Conservation (phyloP, 768 basidiomycete species). For the Tricholoma flavovirens region DNA sequence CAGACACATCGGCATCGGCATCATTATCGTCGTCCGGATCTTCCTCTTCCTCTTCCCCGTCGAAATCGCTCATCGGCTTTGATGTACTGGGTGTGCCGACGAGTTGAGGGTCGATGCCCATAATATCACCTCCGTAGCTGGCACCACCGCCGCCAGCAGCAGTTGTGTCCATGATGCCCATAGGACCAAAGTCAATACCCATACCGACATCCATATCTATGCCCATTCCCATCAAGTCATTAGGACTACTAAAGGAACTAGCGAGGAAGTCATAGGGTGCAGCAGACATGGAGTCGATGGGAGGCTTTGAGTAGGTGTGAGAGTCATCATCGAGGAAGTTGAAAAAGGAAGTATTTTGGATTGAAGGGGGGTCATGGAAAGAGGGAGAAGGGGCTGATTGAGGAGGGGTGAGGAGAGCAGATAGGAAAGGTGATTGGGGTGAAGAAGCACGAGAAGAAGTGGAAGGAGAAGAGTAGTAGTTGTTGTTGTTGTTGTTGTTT, state of each 20-base stretch:
- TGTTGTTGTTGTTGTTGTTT: slow-evolving; percentile 15
- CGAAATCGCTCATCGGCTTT: slow-evolving; percentile 29
- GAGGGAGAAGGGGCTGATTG: slow-evolving; percentile 28
- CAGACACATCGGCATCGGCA: slow-evolving; percentile 13
- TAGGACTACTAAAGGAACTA: slow-evolving; percentile 25
- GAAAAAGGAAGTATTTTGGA: slow-evolving; percentile 34
- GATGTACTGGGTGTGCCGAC: slow-evolving; percentile 54
- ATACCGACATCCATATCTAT: slow-evolving; percentile 21
- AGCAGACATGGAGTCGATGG: slow-evolving; percentile 18
- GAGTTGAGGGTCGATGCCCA: slow-evolving; percentile 69
- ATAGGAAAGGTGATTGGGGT: slow-evolving; percentile 37
- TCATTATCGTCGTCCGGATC: slow-evolving; percentile 10
- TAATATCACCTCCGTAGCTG: slow-evolving; percentile 6
- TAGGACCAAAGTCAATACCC: slow-evolving; percentile 6
- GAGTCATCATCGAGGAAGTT: slow-evolving; percentile 43
- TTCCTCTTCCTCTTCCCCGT: slow-evolving; percentile 25
- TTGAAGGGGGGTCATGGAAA: slow-evolving; percentile 26
- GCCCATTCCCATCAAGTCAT: slow-evolving; percentile 19
- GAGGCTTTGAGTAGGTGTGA: slow-evolving; percentile 24
- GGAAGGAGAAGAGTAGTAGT: slow-evolving; percentile 26
- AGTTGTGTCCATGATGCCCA: slow-evolving; percentile 51
- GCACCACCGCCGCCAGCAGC: slow-evolving; percentile 12
- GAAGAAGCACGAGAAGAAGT: slow-evolving; percentile 37
- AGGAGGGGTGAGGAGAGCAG: slow-evolving; percentile 41
- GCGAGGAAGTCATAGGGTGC: slow-evolving; percentile 35